Base-by-base conservation (phyloP, 148 eudicot species). In the Oxyria digyna region DNA sequence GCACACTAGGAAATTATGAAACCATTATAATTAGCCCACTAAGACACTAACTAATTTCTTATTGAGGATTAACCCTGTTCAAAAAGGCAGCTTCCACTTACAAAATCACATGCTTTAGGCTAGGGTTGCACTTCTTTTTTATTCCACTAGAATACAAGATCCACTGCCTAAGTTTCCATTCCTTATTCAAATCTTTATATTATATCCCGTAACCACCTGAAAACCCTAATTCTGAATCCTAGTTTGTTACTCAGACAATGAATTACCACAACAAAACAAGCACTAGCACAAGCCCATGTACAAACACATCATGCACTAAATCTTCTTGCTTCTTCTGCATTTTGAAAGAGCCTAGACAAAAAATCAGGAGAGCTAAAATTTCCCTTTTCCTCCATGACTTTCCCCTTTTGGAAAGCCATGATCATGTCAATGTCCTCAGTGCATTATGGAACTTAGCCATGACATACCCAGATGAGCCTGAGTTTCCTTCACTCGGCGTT, bases 391-490 rank as follows among this genome's bases (percentile, higher is more conserved):
- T 87, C 54, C 67, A 71, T 62, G 66, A 78, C 42, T 72, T 85
- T 62, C 77, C 79, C 17, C 20, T 70, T 2, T 20, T 13, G 5
- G 77, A 85, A 3, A 70, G 72, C 49, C 73, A 85, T 77, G 83
- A 83, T 46, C 80, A 75, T 4, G 78, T 81, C 40, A 67, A 80
- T 18, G 83, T 79, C 10, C 72, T 87, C 4, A 87, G 91, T 35
- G 78, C 80, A 23, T 41, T 87, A 40, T 87, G 91, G 91, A 82
- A 73, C 76, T 74, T 81, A 9, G 86, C 91, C 54, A 87, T 87
- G 91, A 74, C 76, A 43, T 72, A 75, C 67, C 86, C 88, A 0
- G 75, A 87, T 9, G 76, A 82, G 41, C 76, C 82, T 4, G 85
- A 78, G 74, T 77, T 87, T 49, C 88, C 88, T 3, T 78, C 79